A percentile compares a stretch with the other conserved stretches of the same genome.
phyloP scores from a whole-genome alignment of 2,329 filamentous ascomycete genomes.

The Calonectria hawksworthii region DNA sequence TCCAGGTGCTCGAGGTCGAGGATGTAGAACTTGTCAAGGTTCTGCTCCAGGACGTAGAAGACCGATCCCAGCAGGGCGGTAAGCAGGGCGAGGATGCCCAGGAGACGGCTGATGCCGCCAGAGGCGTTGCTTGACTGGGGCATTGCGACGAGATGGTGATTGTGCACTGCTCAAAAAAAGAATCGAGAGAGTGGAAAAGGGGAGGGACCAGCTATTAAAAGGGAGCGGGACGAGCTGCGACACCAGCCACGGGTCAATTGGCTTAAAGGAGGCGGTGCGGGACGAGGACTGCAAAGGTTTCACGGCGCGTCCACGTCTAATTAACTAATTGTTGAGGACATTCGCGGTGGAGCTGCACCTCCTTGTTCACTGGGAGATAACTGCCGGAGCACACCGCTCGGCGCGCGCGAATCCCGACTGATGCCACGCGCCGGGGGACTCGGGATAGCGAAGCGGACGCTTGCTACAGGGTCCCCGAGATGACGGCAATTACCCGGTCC shows the following conservation, averaged over 20 bases:
- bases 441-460: slow-evolving; percentile 11
- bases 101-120: slow-evolving; percentile 52
- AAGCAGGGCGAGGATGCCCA: slow-evolving; percentile 66
- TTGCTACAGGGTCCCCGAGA: slow-evolving; percentile 27
- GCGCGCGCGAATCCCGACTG: slow-evolving; percentile 41
- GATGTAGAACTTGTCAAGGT: slow-evolving; percentile 78
- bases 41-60: slow-evolving; percentile 69
- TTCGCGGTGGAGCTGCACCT: slow-evolving; percentile 18
- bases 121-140: slow-evolving; percentile 26
- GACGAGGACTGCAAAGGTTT: background rate
- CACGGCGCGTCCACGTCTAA: slow-evolving; percentile 5
- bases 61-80: slow-evolving; percentile 68
- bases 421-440: slow-evolving; percentile 29
- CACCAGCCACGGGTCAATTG: slow-evolving; percentile 28
- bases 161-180: background rate
- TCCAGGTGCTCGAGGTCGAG: slow-evolving; percentile 79
- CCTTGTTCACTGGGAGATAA: slow-evolving; percentile 17
- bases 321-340: slow-evolving; percentile 33
- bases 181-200: background rate
- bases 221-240: background rate
- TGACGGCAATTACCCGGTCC: slow-evolving; percentile 31
- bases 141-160: slow-evolving; percentile 7
- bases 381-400: slow-evolving; percentile 49
- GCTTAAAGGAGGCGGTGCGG: slow-evolving; percentile 12
- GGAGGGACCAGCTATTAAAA: background rate